Percentiles rank a stretch among this genome's conserved stretches.
phyloP scores from a whole-genome alignment of 768 basidiomycete genomes.

The Fistulinella prunicolor region DNA sequence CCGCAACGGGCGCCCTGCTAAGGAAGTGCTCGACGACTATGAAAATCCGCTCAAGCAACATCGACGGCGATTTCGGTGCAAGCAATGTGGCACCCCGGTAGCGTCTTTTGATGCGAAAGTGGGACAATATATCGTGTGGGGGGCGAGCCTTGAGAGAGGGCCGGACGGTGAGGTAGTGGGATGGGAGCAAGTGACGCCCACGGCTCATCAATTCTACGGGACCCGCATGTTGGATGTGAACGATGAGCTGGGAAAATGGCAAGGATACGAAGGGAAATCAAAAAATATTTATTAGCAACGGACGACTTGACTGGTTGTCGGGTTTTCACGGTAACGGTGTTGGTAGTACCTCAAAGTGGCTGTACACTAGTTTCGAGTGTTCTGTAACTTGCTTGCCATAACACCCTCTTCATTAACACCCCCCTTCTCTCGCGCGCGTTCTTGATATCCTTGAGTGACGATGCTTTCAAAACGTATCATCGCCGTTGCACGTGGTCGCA shows the following conservation, averaged over 20 bases:
- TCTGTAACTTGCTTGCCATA: too few relatives aligned
- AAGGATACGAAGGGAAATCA: constrained; percentile 57
- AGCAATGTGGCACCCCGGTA: constrained; percentile 52
- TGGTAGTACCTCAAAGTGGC: constrained; percentile 13
- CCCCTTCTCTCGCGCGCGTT: neutral
- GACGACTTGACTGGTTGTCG: too few relatives aligned
- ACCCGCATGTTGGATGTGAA: constrained; percentile 56
- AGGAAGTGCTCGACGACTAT: constrained; percentile 44
- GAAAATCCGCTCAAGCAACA: constrained; percentile 47
- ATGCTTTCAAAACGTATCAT: constrained; percentile 76
- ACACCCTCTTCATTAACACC: too few relatives aligned
- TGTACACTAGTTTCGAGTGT: constrained; percentile 2
- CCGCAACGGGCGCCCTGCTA: constrained; percentile 24
- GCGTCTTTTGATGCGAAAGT: constrained; percentile 50
- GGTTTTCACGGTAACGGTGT: constrained; percentile 11
- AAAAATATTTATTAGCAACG: constrained; percentile 26
- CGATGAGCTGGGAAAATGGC: constrained; percentile 61
- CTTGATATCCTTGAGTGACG: neutral
- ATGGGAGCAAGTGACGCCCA: constrained; percentile 58
- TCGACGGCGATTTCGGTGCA: constrained; percentile 65
- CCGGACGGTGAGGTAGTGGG: constrained; percentile 46
- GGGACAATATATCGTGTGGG: constrained; percentile 56
- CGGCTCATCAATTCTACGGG: constrained; percentile 60
- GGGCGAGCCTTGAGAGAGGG: constrained; percentile 52
- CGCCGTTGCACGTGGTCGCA: constrained; percentile 60